Base-by-base conservation (phyloP, 1,139 yeast species). In the Wickerhamomyces sp. region DNA sequence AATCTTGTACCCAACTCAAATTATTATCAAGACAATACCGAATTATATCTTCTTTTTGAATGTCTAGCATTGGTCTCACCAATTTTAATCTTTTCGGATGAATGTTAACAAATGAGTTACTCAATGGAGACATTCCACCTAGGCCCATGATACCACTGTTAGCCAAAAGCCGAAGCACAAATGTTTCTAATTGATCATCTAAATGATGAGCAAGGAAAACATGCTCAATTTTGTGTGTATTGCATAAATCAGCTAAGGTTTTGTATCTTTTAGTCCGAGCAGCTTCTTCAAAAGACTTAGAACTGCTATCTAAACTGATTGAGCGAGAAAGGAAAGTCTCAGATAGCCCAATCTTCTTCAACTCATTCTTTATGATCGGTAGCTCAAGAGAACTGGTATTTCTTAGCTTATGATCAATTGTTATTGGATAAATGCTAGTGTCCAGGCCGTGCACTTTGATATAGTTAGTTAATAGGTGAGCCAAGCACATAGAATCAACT, bases 181-280 rank as follows among this genome's bases (percentile, higher is more conserved):
- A 78, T 0, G 94, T 83, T 52, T 86, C 95, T 12, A 81, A 44
- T 52, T 82, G 89, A 55, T 86, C 95, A 53, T 84, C 79, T 37
- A 67, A 54, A 48, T 78, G 85, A 54, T 86, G 95, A 0, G 84
- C 95, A 37, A 80, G 63, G 34, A 79, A 58, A 10, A 85, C 45
- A 26, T 67, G 54, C 0, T 55, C 31, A 15, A 63, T 60, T 0
- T 46, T 63, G 5, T 54, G 46, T 2, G 45, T 45, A 1, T 55
- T 48, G 48, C 80, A 76, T 4, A 60, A 58, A 3, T 59, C 36
- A 3, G 54, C 49, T 18, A 85, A 59, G 4, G 64, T 63, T 30
- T 61, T 52, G 45, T 78, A 78, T 33, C 95, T 61, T 40, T 68
- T 66, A 3, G 48, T 43, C 28, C 95, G 60, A 0, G 89, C 89